phyloP scores from a whole-genome alignment of 2,329 filamentous ascomycete genomes.

The Ascochyta rabiei region DNA sequence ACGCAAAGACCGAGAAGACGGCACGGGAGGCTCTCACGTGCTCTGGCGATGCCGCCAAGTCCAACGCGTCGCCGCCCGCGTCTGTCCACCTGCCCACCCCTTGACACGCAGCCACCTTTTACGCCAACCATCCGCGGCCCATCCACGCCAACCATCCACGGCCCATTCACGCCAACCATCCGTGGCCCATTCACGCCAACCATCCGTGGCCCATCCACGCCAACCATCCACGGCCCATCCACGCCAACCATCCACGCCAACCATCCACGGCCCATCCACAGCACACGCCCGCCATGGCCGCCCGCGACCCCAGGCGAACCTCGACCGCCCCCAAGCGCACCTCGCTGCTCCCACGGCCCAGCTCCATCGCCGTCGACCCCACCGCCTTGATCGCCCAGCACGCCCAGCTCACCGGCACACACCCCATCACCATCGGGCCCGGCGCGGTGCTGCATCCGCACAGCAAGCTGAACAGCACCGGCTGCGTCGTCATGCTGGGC shows the following conservation, averaged over 20 bases:
- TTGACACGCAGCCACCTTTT: neutral
- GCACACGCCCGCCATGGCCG: slow-evolving; percentile 26
- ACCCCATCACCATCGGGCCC: slow-evolving; percentile 78
- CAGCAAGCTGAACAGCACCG: slow-evolving; percentile 56
- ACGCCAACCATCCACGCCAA: too few relatives aligned
- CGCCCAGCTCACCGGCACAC: slow-evolving; percentile 65
- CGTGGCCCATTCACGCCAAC: too few relatives aligned
- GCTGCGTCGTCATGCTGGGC: slow-evolving; percentile 52
- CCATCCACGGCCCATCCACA: too few relatives aligned
- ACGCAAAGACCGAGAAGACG: too few relatives aligned
- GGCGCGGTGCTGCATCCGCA: slow-evolving; percentile 88
- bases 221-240: too few relatives aligned
- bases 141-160: too few relatives aligned
- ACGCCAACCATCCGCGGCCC: too few relatives aligned
- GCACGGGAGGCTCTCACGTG: neutral
- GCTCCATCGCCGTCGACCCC: slow-evolving; percentile 51
- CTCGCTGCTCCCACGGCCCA: slow-evolving; percentile 48
- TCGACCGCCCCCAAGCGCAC: slow-evolving; percentile 44
- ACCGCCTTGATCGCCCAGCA: slow-evolving; percentile 56
- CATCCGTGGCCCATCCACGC: too few relatives aligned
- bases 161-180: too few relatives aligned
- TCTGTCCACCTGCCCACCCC: neutral
- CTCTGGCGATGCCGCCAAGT: slow-evolving; percentile 4
- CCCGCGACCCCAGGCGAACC: slow-evolving; percentile 35
- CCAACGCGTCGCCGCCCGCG: slow-evolving; percentile 4